phyloP scores from a whole-genome alignment of 2,329 filamentous ascomycete genomes.

The Penicillium palitans region DNA sequence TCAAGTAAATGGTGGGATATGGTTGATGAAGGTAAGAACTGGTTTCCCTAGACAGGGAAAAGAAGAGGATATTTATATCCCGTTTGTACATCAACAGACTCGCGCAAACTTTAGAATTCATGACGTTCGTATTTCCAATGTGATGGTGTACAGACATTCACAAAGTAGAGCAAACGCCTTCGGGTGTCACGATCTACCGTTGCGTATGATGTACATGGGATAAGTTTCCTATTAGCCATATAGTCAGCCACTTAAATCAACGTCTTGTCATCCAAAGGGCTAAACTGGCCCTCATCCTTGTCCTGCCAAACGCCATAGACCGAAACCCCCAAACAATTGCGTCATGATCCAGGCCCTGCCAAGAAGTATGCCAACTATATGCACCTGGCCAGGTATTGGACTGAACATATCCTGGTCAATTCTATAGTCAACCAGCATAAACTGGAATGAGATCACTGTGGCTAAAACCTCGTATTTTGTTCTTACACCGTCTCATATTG shows the following conservation, averaged over 20 bases:
- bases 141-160: not conserved
- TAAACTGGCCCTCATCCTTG: not conserved
- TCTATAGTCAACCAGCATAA: not conserved
- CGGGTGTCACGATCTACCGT: not conserved
- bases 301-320: not conserved
- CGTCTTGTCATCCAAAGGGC: not conserved
- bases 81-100: not conserved
- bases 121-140: slow-evolving; percentile 1
- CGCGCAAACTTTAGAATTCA: not conserved
- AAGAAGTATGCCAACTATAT: not conserved
- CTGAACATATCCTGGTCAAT: not conserved
- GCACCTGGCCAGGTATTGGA: not conserved
- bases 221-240: not conserved
- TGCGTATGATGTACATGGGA: not conserved
- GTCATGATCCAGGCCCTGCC: slow-evolving; percentile 1
- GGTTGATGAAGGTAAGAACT: not conserved
- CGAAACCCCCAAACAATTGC: not conserved
- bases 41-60: not conserved
- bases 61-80: not conserved
- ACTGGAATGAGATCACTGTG: slow-evolving; percentile 1
- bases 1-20: not conserved
- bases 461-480: not conserved
- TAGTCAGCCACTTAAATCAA: not conserved
- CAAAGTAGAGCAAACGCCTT: not conserved
- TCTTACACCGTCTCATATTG: not conserved